Evolutionary conservation across 2,329 filamentous ascomycete species (phyloP).

Genomic region (Ceratocystis eucalypticola): DNA sequence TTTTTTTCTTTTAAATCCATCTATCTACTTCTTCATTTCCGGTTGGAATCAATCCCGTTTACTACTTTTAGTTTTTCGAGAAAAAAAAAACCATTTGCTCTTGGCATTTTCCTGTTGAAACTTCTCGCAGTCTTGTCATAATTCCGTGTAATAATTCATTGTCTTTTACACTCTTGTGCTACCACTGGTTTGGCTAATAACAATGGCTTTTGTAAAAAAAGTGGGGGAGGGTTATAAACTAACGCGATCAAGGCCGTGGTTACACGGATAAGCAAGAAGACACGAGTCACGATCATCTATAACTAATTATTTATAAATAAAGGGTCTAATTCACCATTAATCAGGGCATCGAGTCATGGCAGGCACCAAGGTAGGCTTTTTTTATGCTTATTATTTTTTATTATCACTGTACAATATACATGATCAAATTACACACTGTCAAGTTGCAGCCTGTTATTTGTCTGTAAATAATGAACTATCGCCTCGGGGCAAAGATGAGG

Average conservation of each 20-base stretch:
- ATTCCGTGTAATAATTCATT: background rate
- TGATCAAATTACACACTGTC: background rate
- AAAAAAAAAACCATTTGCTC: background rate
- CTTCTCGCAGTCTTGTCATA: background rate
- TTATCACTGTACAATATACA: background rate
- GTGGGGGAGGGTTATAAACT: background rate
- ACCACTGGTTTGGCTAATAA: background rate
- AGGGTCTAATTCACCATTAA: no score
- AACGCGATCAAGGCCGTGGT: background rate
- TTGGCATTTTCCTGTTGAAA: background rate
- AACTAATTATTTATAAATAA: no score
- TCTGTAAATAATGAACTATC: background rate
- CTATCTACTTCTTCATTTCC: constrained; percentile 17
- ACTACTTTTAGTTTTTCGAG: constrained; percentile 3
- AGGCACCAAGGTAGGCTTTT: background rate
- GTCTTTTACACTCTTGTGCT: background rate
- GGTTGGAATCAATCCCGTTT: constrained; percentile 18
- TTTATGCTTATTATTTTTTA: background rate
- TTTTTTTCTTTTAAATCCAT: constrained; percentile 12
- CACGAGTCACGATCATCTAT: no score
- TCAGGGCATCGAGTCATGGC: no score
- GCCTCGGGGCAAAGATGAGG: background rate
- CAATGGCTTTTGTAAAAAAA: background rate
- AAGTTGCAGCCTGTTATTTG: background rate
- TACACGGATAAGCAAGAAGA: background rate